A percentile compares a stretch with the other conserved stretches of the same genome.
Evolutionary conservation across 2,329 filamentous ascomycete species (phyloP).

Genomic region (Reticulascus tulasneorum): DNA sequence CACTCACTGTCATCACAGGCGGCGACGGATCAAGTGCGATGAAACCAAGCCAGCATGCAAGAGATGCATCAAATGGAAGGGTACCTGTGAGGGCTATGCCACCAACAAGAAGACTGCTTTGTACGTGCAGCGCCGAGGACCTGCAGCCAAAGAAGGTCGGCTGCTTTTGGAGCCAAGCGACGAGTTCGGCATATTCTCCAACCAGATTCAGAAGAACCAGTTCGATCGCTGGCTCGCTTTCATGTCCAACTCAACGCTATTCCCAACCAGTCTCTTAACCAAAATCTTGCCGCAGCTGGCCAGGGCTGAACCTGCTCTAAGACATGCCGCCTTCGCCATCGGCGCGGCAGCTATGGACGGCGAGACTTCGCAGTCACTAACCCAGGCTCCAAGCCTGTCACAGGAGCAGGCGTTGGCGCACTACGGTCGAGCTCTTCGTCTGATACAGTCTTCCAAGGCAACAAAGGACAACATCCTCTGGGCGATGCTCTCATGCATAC

Average conservation of each 20-base stretch:
- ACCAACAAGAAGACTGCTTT: not conserved
- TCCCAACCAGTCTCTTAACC: not conserved
- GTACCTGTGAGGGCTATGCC: constrained; percentile 4
- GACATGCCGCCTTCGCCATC: constrained; percentile 35
- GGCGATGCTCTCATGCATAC: constrained; percentile 32
- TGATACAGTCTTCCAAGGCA: constrained; percentile 26
- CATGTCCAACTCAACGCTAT: not conserved
- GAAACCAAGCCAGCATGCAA: constrained; percentile 5
- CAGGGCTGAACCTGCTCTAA: constrained; percentile 19
- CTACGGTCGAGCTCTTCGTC: constrained; percentile 34
- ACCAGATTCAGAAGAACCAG: constrained; percentile 5
- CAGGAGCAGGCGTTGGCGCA: constrained; percentile 26
- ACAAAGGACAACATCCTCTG: constrained; percentile 25
- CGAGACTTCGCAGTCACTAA: too few species aligned
- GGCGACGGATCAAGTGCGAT: constrained; percentile 6
- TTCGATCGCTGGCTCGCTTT: constrained; percentile 7
- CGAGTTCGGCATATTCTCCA: constrained; percentile 1
- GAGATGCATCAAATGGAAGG: constrained; percentile 6
- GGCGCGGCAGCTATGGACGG: constrained; percentile 22
- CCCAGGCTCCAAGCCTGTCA: too few species aligned
- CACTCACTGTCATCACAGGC: not conserved
- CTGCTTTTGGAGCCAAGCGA: not conserved
- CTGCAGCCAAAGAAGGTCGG: not conserved
- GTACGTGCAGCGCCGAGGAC: not conserved
- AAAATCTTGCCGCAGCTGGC: constrained; percentile 13